These are phyloP conservation scores for Ceratobasidium sp. DNA, from an alignment of 1,284 basidiomycete species.

Conservation along the genomic window DNA sequence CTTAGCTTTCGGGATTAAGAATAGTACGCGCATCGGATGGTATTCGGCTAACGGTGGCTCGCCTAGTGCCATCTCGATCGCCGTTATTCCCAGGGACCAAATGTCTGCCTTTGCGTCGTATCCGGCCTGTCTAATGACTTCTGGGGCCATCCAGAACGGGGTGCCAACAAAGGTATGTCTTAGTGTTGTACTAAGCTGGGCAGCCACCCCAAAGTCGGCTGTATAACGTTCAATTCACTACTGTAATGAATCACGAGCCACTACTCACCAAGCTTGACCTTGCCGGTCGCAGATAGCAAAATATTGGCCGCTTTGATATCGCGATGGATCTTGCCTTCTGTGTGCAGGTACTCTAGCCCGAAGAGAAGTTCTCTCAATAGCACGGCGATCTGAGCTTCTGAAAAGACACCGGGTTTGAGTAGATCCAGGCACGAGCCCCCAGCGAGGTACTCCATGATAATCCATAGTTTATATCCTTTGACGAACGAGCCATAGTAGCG, in stretches of 20 bases:
- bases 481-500: constrained; percentile 98
- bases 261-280: constrained; percentile 83
- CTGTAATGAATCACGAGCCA: background rate
- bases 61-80: constrained; percentile 95
- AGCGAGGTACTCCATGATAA: constrained; percentile 98
- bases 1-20: constrained; percentile 96
- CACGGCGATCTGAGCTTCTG: constrained; percentile 93
- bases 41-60: constrained; percentile 95
- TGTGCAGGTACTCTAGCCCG: constrained; percentile 96
- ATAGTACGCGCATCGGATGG: constrained; percentile 95
- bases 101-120: constrained; percentile 97
- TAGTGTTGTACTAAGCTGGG: constrained; percentile 86
- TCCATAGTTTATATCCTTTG: constrained; percentile 97
- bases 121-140: constrained; percentile 96
- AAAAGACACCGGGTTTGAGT: constrained; percentile 90
- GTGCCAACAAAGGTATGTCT: constrained; percentile 96
- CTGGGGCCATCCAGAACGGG: constrained; percentile 98
- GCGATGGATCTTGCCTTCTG: constrained; percentile 94
- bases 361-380: constrained; percentile 92
- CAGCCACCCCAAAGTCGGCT: constrained; percentile 97
- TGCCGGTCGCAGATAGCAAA: constrained; percentile 88
- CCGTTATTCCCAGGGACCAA: constrained; percentile 97
- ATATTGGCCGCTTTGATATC: constrained; percentile 99
- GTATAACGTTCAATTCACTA: background rate
- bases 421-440: constrained; percentile 98